phyloP scores from a whole-genome alignment of 305 asterid genomes.

The Fraxinus angustifolia region DNA sequence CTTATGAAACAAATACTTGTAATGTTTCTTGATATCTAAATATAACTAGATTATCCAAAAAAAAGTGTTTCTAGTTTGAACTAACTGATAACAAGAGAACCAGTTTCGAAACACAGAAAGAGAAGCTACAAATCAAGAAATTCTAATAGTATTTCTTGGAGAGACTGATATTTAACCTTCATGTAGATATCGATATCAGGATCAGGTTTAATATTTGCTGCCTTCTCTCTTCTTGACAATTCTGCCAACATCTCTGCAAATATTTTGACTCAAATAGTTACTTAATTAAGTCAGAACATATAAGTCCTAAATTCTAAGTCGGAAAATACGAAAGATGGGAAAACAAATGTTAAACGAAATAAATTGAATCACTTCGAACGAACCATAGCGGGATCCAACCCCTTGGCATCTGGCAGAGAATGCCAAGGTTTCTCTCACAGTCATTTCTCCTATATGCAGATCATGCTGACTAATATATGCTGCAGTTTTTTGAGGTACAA shows the following conservation, averaged over 20 bases:
- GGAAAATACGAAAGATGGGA: background rate
- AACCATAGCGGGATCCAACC: conserved; percentile 75
- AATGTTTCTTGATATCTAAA: background rate
- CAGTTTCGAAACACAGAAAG: background rate
- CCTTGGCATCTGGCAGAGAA: conserved; percentile 91
- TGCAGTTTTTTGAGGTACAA: conserved; percentile 70
- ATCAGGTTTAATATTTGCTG: conserved; percentile 77
- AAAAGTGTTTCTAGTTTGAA: background rate
- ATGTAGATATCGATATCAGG: conserved; percentile 71
- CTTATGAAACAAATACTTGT: background rate
- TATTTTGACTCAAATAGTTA: background rate
- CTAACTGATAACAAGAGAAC: background rate
- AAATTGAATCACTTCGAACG: conserved; percentile 19
- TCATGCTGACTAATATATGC: conserved; percentile 76
- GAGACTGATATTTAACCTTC: conserved; percentile 48
- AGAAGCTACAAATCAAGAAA: background rate
- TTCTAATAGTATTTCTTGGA: background rate
- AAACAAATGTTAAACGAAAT: background rate
- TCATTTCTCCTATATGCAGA: conserved; percentile 77
- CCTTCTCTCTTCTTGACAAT: conserved; percentile 76
- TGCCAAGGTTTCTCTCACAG: conserved; percentile 76
- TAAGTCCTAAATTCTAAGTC: background rate
- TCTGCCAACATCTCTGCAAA: conserved; percentile 76
- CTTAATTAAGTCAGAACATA: background rate
- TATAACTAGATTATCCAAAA: background rate